Evolutionary conservation across 192 early-diverging fungal species (phyloP).

Genomic region (Pecoramyces ruminantium): DNA sequence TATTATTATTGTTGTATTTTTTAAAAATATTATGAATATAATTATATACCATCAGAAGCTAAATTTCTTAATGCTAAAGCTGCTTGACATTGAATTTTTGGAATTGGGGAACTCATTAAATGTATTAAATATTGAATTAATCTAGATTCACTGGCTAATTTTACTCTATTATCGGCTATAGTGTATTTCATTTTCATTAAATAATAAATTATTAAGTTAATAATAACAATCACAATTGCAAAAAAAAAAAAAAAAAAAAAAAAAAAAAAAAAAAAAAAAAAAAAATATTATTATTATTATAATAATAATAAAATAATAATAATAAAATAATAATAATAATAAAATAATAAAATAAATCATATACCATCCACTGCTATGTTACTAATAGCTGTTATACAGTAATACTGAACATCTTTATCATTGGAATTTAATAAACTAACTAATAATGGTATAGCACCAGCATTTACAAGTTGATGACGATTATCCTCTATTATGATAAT

Average conservation of each 20-base stretch:
- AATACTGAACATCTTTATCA: constrained; percentile 78
- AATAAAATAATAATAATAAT: no score
- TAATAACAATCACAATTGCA: no score
- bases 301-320: no score
- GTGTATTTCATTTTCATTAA: no score
- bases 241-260: no score
- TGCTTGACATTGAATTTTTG: constrained; percentile 76
- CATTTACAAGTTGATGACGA: constrained; percentile 61
- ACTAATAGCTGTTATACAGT: constrained; percentile 72
- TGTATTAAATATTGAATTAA: constrained; percentile 60
- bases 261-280: no score
- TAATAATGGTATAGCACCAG: constrained; percentile 66
- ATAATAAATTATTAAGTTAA: no score
- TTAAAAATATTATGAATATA: neutral
- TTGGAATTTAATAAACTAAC: constrained; percentile 54
- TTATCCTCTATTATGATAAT: constrained; percentile 24
- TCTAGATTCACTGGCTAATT: constrained; percentile 46
- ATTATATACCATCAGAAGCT: constrained; percentile 53
- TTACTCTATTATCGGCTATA: neutral
- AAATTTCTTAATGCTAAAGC: constrained; percentile 73
- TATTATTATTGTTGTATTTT: neutral
- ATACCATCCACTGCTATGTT: constrained; percentile 71
- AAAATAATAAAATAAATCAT: neutral
- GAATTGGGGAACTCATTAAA: constrained; percentile 55
- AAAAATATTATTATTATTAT: no score